phyloP scores from a whole-genome alignment of 202 grass and related monocot genomes.

The Setaria viridis region DNA sequence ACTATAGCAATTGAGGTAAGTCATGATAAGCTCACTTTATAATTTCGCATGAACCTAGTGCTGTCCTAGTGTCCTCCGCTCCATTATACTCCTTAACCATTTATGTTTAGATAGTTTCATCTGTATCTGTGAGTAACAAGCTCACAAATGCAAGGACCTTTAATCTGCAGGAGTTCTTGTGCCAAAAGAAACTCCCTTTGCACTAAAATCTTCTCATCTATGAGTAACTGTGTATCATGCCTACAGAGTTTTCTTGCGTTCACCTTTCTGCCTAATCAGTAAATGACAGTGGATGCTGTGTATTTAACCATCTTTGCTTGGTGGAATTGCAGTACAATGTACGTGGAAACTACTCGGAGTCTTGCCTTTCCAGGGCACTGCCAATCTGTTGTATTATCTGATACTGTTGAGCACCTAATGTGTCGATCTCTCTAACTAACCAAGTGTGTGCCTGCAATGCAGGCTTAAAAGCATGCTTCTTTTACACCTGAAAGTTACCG shows the following conservation, averaged over 20 bases:
- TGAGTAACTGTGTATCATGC: not conserved
- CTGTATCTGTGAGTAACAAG: constrained; percentile 26
- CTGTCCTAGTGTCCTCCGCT: not conserved
- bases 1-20: not conserved
- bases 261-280: constrained; percentile 60
- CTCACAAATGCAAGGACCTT: not conserved
- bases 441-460: constrained; percentile 20
- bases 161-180: not conserved
- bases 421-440: constrained; percentile 43
- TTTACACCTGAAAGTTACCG: constrained; percentile 61
- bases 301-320: constrained; percentile 45
- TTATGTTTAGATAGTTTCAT: not conserved
- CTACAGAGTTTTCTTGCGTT: not conserved
- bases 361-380: constrained; percentile 39
- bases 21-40: constrained; percentile 26
- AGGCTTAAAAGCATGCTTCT: constrained; percentile 36
- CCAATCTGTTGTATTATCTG: constrained; percentile 29
- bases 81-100: not conserved
- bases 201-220: not conserved
- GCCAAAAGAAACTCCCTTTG: not conserved
- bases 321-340: constrained; percentile 26
- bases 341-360: constrained; percentile 29
- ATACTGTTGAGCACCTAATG: constrained; percentile 38
- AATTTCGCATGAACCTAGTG: not conserved
- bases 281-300: constrained; percentile 43